These are phyloP conservation scores for Pythium guiyangense DNA, from an alignment of 352 stramenopile genomes.

Conservation along the genomic window DNA sequence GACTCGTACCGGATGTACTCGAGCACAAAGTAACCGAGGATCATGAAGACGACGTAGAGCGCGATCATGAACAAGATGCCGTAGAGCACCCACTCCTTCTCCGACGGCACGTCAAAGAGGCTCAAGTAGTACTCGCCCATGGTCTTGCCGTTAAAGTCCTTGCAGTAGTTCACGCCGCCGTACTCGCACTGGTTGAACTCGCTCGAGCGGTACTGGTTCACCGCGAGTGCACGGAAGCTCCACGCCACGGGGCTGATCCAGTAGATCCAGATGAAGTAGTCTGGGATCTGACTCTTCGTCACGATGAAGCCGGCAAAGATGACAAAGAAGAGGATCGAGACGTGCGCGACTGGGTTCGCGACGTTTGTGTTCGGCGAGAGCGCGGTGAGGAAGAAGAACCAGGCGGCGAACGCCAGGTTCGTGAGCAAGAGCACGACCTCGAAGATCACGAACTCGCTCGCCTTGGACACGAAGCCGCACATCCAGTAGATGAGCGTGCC, in stretches of 20 bases:
- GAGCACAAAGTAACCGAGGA: slow-evolving; percentile 9
- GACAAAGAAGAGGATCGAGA: slow-evolving; percentile 42
- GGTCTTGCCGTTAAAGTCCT: too few relatives aligned
- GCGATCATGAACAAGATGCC: slow-evolving; percentile 16
- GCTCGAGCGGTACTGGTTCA: slow-evolving; percentile 18
- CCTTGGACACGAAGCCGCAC: slow-evolving; percentile 32
- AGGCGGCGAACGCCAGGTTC: slow-evolving; percentile 40
- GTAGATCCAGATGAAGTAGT: too few relatives aligned
- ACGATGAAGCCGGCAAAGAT: slow-evolving; percentile 55
- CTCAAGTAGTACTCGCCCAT: too few relatives aligned
- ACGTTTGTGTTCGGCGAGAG: slow-evolving; percentile 25
- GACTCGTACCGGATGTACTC: slow-evolving; percentile 19
- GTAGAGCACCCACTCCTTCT: too few relatives aligned
- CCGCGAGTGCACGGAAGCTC: slow-evolving; percentile 25
- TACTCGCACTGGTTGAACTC: too few relatives aligned
- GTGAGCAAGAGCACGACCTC: slow-evolving; percentile 30
- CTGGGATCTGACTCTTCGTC: slow-evolving; percentile 37
- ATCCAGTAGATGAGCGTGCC: slow-evolving; percentile 74
- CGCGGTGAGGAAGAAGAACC: slow-evolving; percentile 45
- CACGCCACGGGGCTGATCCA: slow-evolving; percentile 35
- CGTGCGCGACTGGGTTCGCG: slow-evolving; percentile 34
- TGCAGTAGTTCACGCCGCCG: too few relatives aligned
- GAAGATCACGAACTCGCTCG: slow-evolving; percentile 32
- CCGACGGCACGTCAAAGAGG: too few relatives aligned
- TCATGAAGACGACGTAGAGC: slow-evolving; percentile 17